Base-by-base conservation (phyloP, 108 stramenopile species). In the Tribonema minus region DNA sequence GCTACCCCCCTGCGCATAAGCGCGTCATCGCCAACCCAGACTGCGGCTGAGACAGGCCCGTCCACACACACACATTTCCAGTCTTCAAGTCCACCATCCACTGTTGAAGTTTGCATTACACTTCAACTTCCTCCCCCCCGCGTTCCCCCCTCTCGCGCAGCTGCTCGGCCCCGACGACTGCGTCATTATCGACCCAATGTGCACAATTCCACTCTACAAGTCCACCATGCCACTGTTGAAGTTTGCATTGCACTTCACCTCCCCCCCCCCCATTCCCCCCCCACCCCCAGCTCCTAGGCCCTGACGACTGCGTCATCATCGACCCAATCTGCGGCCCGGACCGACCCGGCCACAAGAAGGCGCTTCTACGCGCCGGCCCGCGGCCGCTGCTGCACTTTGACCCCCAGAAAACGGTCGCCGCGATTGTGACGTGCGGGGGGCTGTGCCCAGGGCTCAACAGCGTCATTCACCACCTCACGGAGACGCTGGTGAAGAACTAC, bases 341-440 rank as follows among this genome's bases (percentile, higher is more conserved):
- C n/a, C n/a, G n/a, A n/a, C n/a, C n/a, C n/a, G n/a, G n/a, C n/a
- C n/a, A n/a, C n/a, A n/a, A 26, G 23, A 37, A 72, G 33, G 71
- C 30, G 15, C 31, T 59, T 25, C 9, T 72, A 6, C 36, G 33
- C 26, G 68, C 67, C 35, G 81, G 83, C 4, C 95, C 97, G 1
- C 83, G 95, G 32, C 46, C 66, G 26, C 7, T 81, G 33, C 73
- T 96, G 29, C 95, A 96, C 84, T 98, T 98, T 76, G 86, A 94
- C 70, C 96, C 97, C 4, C 68, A 76, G 35, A 74, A 87, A 1
- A 93, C 94, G 5, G 91, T 91, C 78, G 96, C 95, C 0, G 96
- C 94, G 27, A 95, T 99, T 82, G 94, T 99, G 5, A 99, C 98
- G 2, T 97, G 96, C 86, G 98, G 98, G 35, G 95, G 94, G 6